Evolutionary conservation across 2,329 filamentous ascomycete species (phyloP), one percentile per base, ranked within the genome.

Genomic region (Curvularia sp.): DNA sequence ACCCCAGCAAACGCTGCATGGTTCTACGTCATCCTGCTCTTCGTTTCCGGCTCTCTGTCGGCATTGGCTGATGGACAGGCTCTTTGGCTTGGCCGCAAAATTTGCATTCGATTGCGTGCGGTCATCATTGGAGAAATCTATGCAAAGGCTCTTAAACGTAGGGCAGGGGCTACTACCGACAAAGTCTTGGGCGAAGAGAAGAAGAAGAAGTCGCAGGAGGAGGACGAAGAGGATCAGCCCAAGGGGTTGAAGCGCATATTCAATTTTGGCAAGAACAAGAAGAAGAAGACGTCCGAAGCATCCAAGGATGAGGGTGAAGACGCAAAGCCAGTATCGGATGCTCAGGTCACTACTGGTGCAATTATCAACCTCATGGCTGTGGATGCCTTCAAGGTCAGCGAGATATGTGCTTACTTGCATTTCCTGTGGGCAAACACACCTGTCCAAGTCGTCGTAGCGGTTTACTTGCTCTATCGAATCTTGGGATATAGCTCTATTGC

Each of bases 321-420:
- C 39, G 66, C 70, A 26, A 69, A 72, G 49, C 61, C 71, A 0
- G 67, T 69, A 13, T 74, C 76, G 15, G 89, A 92, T 61, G 85
- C 89, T 57, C 92, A 96, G 79, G 94, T 93, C 39, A 97, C 95
- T 61, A 85, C 96, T 50, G 95, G 96, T 62, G 96, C 95, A n/a
- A 97, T 99, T 71, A 99, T 99, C 81, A 99, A 98, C 77, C 83
- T 99, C 65, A 99, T 99, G 95, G 96, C 95, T 10, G 96, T 99
- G 41, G 96, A 99, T 81, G 97, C 94, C 48, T 98, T 98, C 86
- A 99, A 99, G 80, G 92, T 99, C 55, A 91, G 92, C 62, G 95
- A 99, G 75, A 89, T 97, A 58, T 95, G 92, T 38, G 91, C 94
- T 0, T 99, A 99, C 75, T 82, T 99, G 31, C 95, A 99, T 78